These are phyloP conservation scores for Saturnispora halmiae DNA, from an alignment of 805 yeast genomes.

Conservation along the genomic window DNA sequence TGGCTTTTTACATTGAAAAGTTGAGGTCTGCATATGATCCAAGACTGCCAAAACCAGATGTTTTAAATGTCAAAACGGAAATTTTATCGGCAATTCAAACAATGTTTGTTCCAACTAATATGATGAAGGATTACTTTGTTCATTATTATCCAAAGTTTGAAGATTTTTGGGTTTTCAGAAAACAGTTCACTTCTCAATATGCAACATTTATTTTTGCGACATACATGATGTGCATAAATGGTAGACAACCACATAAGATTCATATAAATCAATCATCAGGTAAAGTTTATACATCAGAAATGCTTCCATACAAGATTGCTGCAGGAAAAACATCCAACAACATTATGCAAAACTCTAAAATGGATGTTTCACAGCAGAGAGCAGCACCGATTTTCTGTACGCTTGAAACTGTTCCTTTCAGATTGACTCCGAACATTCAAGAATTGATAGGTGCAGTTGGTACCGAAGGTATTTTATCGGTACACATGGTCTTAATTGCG, in stretches of 20 bases:
- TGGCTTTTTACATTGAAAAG: conserved; percentile 76
- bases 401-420: conserved; percentile 89
- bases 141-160: conserved; percentile 66
- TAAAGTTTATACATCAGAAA: conserved; percentile 86
- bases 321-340: conserved; percentile 35
- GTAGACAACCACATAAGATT: conserved; percentile 90
- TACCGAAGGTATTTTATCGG: conserved; percentile 83
- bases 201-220: conserved; percentile 90
- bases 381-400: conserved; percentile 81
- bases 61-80: conserved; percentile 81
- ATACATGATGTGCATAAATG: conserved; percentile 87
- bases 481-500: conserved; percentile 75
- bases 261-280: conserved; percentile 77
- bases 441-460: conserved; percentile 90
- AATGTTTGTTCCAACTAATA: conserved; percentile 73
- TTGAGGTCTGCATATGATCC: conserved; percentile 90
- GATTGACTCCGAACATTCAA: conserved; percentile 93
- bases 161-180: conserved; percentile 95
- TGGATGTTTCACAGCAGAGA: conserved; percentile 42
- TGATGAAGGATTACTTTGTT: conserved; percentile 70
- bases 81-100: conserved; percentile 86
- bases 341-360: conserved; percentile 35
- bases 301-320: conserved; percentile 83
- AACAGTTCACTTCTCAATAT: conserved; percentile 89
- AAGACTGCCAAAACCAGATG: conserved; percentile 85